phyloP scores from a whole-genome alignment of 2,329 filamentous ascomycete genomes.

The Fusarium nisikadoi region DNA sequence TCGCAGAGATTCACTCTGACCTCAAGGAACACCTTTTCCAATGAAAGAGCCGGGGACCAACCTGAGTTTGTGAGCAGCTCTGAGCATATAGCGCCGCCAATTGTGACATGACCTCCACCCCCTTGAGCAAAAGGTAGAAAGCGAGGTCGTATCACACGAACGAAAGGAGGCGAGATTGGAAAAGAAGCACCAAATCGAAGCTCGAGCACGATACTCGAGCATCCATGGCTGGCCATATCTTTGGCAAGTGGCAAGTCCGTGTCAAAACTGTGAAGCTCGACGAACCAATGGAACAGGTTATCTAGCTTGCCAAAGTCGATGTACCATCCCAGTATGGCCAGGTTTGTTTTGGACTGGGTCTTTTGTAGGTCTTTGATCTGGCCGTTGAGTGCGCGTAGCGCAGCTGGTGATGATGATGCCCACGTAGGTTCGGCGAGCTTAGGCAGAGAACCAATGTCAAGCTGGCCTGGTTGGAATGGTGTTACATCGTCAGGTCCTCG shows the following conservation, averaged over 20 bases:
- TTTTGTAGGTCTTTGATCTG: constrained; percentile 73
- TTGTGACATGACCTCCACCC: constrained; percentile 87
- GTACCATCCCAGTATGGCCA: constrained; percentile 83
- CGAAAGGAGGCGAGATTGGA: constrained; percentile 83
- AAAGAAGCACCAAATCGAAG: constrained; percentile 82
- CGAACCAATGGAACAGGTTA: constrained; percentile 91
- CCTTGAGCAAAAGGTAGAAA: constrained; percentile 77
- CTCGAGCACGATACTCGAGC: constrained; percentile 81
- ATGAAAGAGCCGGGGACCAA: constrained; percentile 77
- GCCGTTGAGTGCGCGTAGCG: constrained; percentile 40
- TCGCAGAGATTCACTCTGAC: constrained; percentile 80
- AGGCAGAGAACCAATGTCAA: constrained; percentile 71
- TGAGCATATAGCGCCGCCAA: constrained; percentile 85
- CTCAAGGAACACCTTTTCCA: constrained; percentile 84
- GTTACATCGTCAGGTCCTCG: constrained; percentile 35
- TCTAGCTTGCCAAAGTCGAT: constrained; percentile 73
- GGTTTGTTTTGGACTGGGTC: constrained; percentile 68
- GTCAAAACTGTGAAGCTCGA: constrained; percentile 88
- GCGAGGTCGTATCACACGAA: constrained; percentile 82
- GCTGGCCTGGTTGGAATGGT: constrained; percentile 71
- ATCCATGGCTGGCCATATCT: constrained; percentile 73
- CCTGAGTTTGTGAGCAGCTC: constrained; percentile 85
- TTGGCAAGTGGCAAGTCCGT: constrained; percentile 72
- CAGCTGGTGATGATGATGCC: constrained; percentile 44
- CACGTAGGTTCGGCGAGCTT: constrained; percentile 60